Conservation (phyloP, 306 rosid species). For the Dalbergia oliveri region DNA sequence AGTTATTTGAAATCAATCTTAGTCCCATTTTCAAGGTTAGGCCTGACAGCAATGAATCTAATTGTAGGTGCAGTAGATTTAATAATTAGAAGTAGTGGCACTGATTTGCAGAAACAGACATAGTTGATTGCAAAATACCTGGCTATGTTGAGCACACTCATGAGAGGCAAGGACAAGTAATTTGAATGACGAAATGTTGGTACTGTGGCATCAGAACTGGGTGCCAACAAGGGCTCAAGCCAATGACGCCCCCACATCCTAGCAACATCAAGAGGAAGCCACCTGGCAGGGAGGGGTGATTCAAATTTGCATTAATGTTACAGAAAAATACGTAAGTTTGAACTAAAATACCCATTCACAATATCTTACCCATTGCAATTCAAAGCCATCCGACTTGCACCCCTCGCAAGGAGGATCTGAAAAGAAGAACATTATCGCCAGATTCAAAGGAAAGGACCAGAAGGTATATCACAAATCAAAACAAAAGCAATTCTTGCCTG, state of each 20-base stretch:
- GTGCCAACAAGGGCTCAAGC: slow-evolving; percentile 87
- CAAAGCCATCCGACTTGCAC: slow-evolving; percentile 81
- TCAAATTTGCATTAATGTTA: slow-evolving; percentile 27
- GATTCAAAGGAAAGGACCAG: slow-evolving; percentile 41
- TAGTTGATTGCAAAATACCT: slow-evolving; percentile 66
- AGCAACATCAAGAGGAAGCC: slow-evolving; percentile 98
- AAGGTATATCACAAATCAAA: slow-evolving; percentile 29
- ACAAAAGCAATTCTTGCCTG: slow-evolving; percentile 71
- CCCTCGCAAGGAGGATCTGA: slow-evolving; percentile 91
- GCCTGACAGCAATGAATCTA: background rate
- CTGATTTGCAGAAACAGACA: slow-evolving; percentile 18
- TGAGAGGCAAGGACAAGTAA: slow-evolving; percentile 88
- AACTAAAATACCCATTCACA: slow-evolving; percentile 10
- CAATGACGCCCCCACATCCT: slow-evolving; percentile 98
- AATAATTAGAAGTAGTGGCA: background rate
- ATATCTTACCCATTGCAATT: slow-evolving; percentile 91
- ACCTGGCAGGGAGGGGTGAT: slow-evolving; percentile 57
- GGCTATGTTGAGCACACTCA: slow-evolving; percentile 91
- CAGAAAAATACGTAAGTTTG: slow-evolving; percentile 21
- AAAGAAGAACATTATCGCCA: slow-evolving; percentile 39
- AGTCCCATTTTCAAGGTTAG: slow-evolving; percentile 32
- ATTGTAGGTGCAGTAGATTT: slow-evolving; percentile 22
- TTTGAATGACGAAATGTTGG: slow-evolving; percentile 75
- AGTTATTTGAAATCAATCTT: slow-evolving; percentile 50
- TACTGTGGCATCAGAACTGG: slow-evolving; percentile 70